Base-by-base conservation (phyloP, 2,329 filamentous ascomycete genomes). In the Diplocarpon mali region DNA sequence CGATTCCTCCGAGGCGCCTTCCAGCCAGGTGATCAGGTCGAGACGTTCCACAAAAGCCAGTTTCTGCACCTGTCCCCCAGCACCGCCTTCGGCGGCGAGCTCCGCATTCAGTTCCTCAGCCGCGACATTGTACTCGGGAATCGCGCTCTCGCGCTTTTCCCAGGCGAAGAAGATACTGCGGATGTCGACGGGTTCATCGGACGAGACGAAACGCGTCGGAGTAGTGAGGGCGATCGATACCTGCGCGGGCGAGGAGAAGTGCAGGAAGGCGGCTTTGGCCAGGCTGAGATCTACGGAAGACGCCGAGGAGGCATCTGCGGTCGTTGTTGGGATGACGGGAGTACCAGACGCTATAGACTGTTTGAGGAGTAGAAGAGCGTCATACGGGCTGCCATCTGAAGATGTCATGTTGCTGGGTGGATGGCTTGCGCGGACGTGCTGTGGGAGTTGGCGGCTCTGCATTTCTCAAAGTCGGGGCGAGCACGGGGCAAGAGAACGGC, bases 161-260 rank as follows among this genome's bases (percentile, higher is more conserved):
- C 88, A 98, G 45, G 88, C 88, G 62, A 96, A 95, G 70, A 90
- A 95, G 66, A 95, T 90, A 63, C 84, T 92, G 61, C 92, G 87
- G 55, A 98, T 72, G 62, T 95, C 86, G 58, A 95, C 80, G 4
- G 83, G 73, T 45, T 72, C 70, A 38, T 76, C 76, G 47, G 77
- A 75, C n/a, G 86, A 89, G 49, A 85, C 75, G 69, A 96, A 96
- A 57, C 92, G 86, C 54, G 92, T 98, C 9, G 81, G 73, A 12
- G 75, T 73, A 40, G 76, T 78, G 53, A 95, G 75, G 1, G 82
- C 71, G 47, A 93, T 72, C 5, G 78, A 71, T 44, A 78, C 70
- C 49, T 75, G 73, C 42, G 68, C 62, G 40, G 75, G 74, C 57
- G 73, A 65, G 48, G 73, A 73, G 68, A 95, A 92, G 55, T 79